Evolutionary conservation across 1,139 yeast genomes (phyloP), one percentile per base, ranked within the genome.

Genomic region (Kurtzmaniella quercitrusa): DNA sequence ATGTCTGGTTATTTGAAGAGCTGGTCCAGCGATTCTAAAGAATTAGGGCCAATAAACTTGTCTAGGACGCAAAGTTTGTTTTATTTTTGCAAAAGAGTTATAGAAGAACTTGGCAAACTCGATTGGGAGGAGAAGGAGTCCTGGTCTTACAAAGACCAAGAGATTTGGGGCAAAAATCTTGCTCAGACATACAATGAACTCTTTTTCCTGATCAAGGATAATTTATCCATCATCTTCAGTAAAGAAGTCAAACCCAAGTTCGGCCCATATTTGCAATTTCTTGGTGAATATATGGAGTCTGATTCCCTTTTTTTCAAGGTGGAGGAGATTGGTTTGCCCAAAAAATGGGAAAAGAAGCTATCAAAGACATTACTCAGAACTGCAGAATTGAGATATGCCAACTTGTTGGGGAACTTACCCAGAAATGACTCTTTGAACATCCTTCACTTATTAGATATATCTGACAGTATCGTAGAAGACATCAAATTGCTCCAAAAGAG

Each of bases 381-480:
- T 0, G 75, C 89, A 1, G 88, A 82, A 49, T 52, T 61, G 2
- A 74, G 82, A 51, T 87, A 87, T 54, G 81, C 82, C 14, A 74
- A 75, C 9, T 59, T 81, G 17, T 65, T 86, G 27, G 68, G 73
- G 8, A 65, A 66, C n/a, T 65, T 85, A 18, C 94, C 95, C 0
- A 68, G 87, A 47, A 91, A 85, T 55, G 70, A 73, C 45, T 69
- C 83, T 0, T 63, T 85, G 15, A 78, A 69, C 44, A 66, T 83
- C 11, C 56, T 73, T 24, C 87, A 85, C 59, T 72, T 86, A 6
- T 70, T 81, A 39, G 76, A 79, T 41, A 70, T 85, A 14, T 80
- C 85, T 2, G 84, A 82, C 44, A 60, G 62, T 34, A 72, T 87
- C 16, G 70, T 81, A 11, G 63, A 63, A 3, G 75, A 75, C 41